phyloP scores from a whole-genome alignment of 2,329 filamentous ascomycete species.

The Cadophora sp. region DNA sequence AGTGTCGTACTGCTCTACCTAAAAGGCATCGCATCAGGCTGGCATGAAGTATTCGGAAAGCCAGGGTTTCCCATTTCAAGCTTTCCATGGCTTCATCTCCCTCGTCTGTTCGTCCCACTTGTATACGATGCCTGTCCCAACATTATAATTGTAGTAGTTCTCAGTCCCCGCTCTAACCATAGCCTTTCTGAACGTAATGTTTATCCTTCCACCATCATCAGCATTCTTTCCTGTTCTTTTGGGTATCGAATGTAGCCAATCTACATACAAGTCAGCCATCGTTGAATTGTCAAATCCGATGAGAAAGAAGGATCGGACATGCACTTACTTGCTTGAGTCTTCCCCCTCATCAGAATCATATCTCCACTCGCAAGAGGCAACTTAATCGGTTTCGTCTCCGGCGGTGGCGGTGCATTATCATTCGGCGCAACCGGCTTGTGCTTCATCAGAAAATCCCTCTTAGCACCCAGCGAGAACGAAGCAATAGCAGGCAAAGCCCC shows the following conservation, averaged over 20 bases:
- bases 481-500: slow-evolving; percentile 74
- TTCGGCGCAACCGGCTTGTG: slow-evolving; percentile 66
- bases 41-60: too few relatives aligned
- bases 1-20: too few relatives aligned
- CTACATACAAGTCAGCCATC: background rate
- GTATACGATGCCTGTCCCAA: slow-evolving; percentile 72
- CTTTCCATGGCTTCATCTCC: slow-evolving; percentile 49
- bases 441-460: slow-evolving; percentile 79
- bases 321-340: slow-evolving; percentile 67
- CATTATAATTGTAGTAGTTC: slow-evolving; percentile 87
- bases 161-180: slow-evolving; percentile 76
- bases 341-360: slow-evolving; percentile 80
- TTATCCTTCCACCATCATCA: slow-evolving; percentile 69
- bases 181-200: slow-evolving; percentile 79
- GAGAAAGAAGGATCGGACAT: too few relatives aligned
- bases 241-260: slow-evolving; percentile 81
- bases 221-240: slow-evolving; percentile 72
- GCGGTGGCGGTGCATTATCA: slow-evolving; percentile 35
- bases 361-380: slow-evolving; percentile 69
- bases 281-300: too few relatives aligned
- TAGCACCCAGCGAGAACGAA: slow-evolving; percentile 75
- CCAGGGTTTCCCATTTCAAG: too few relatives aligned
- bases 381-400: slow-evolving; percentile 54
- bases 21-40: too few relatives aligned
- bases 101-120: slow-evolving; percentile 65